Percentiles rank a stretch among this genome's conserved stretches.
phyloP scores from a whole-genome alignment of 2,329 filamentous ascomycete species.

The Aspergillus pseudonomiae region DNA sequence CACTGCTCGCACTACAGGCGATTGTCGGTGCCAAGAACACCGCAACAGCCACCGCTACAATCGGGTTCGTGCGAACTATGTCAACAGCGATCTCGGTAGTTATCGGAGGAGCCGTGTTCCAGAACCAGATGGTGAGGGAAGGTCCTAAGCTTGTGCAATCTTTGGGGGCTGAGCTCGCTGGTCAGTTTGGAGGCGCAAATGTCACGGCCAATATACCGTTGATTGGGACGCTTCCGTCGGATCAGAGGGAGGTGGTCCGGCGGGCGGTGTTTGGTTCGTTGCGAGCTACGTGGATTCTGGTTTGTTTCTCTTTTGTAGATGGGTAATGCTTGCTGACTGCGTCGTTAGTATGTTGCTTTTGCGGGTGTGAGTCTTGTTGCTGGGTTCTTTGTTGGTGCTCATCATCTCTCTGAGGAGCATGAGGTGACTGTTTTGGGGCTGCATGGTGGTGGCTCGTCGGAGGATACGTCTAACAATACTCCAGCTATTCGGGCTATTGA shows the following conservation, averaged over 20 bases:
- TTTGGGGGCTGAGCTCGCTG: not conserved
- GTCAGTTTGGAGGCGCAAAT: not conserved
- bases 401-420: not conserved
- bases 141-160: not conserved
- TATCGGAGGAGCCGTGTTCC: conserved; percentile 72
- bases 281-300: not conserved
- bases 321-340: not conserved
- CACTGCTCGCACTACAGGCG: conserved; percentile 56
- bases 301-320: not conserved
- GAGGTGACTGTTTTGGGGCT: not conserved
- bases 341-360: not conserved
- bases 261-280: not conserved
- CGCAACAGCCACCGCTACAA: conserved; percentile 52
- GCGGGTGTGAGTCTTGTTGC: conserved; percentile 1
- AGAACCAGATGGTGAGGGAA: conserved; percentile 52
- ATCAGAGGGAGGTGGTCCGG: not conserved
- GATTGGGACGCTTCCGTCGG: not conserved
- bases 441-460: not conserved
- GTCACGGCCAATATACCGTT: not conserved
- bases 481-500: not conserved
- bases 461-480: not conserved
- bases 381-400: not conserved
- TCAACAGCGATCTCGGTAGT: conserved; percentile 68
- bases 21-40: conserved; percentile 48
- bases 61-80: conserved; percentile 62